These are phyloP conservation scores for Trichomonas tenax DNA, from an alignment of 208 protist genomes.

Conservation along the genomic window DNA sequence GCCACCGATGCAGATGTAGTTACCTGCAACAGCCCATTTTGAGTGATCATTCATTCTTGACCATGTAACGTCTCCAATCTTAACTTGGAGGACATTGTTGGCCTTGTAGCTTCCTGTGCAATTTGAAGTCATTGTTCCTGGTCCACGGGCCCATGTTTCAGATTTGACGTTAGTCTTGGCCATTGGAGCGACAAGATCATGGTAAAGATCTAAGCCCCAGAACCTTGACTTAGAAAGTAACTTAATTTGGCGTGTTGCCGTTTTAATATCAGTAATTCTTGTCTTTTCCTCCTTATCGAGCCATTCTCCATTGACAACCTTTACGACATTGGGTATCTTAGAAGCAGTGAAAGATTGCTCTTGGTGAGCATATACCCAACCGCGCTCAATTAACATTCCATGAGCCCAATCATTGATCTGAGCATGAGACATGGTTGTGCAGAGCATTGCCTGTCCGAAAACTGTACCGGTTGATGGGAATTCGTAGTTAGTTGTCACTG, in stretches of 20 bases:
- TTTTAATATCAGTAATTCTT: neutral
- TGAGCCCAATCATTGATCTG: neutral
- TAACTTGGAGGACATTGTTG: neutral
- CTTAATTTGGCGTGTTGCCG: neutral
- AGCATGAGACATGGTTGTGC: neutral
- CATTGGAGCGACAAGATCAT: neutral
- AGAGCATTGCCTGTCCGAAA: neutral
- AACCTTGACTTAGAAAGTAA: neutral
- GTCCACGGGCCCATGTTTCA: neutral
- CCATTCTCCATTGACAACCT: neutral
- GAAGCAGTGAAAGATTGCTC: neutral
- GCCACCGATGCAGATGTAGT: neutral
- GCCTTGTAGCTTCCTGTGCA: neutral
- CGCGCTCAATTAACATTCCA: neutral
- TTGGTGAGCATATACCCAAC: neutral
- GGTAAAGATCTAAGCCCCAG: neutral
- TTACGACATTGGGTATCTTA: neutral
- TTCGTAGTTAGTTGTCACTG: neutral
- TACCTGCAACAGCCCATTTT: neutral
- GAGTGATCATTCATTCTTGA: neutral
- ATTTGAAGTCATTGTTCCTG: neutral
- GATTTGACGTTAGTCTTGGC: neutral
- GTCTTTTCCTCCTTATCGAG: neutral
- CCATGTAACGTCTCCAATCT: neutral
- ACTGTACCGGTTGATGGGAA: neutral